Base-by-base conservation (phyloP, 2,329 filamentous ascomycete species). In the Exophiala phaeomuriformis region DNA sequence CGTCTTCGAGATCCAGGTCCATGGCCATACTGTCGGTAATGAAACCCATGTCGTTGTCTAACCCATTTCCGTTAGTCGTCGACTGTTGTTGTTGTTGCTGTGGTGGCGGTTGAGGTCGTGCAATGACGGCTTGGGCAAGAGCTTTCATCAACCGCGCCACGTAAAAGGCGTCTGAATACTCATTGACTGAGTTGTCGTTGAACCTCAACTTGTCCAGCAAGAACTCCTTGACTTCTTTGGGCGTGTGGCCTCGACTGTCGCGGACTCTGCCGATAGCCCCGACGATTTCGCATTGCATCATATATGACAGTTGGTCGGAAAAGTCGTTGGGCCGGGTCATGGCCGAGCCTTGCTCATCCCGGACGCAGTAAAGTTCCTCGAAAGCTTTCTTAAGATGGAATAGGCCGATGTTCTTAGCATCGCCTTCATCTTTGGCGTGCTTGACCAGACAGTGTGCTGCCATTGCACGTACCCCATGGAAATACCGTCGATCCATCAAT, bases 251-350 rank as follows among this genome's bases (percentile, higher is more conserved):
- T 51, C 84, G 79, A 37, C 75, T 75, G 64, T 91, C 85, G 47
- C 89, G 83, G 45, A 97, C 82, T 58, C 81, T 79, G 2, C 90
- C 82, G 59, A 98, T 85, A 4, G 90, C 86, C 60, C 81, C 80
- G 0, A 90, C 84, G 49, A 98, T 93, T 8, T 87, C 83, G 60
- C 85, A 84, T 62, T 95, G 89, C 4, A 97, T 81, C 43, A 86
- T 78, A 69, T 97, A 98, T 58, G 86, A 81, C 48, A 85, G 84
- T 63, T 90, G 87, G 69, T 97, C 88, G 0, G 82, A 81, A 65
- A 97, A 98, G 68, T 98, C 87, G 63, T 98, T 98, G 0, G 90
- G 86, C 28, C 83, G 80, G 2, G 90, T 89, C 73, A 90, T 91
- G 27, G 81, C 80, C 1, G 85, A 86, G 12, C 52, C 53, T 10